These are phyloP conservation scores for Domatiomyces catenatus DNA, from an alignment of 2,329 filamentous ascomycete genomes.

Conservation along the genomic window DNA sequence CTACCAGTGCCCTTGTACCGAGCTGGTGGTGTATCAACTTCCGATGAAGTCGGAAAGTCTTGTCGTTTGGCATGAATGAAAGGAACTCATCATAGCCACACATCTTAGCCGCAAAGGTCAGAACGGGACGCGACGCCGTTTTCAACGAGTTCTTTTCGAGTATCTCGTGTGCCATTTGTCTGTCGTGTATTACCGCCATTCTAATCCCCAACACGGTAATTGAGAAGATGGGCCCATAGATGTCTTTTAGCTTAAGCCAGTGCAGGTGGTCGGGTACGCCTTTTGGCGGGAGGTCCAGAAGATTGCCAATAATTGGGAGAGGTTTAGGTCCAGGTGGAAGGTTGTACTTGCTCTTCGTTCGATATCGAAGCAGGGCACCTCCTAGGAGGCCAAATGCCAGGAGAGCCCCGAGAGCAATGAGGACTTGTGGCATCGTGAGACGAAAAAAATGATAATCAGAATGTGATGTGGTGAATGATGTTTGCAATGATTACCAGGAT, in stretches of 20 bases:
- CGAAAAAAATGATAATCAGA: too few relatives aligned
- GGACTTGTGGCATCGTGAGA: too few relatives aligned
- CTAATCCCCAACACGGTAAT: slow-evolving; percentile 25
- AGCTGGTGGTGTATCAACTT: slow-evolving; percentile 33
- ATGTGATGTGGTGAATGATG: too few relatives aligned
- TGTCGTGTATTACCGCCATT: slow-evolving; percentile 25
- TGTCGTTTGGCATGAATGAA: slow-evolving; percentile 23
- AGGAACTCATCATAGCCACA: slow-evolving; percentile 28
- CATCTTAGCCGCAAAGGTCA: slow-evolving; percentile 25
- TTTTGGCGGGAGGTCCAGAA: slow-evolving; percentile 32
- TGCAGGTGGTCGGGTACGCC: slow-evolving; percentile 27
- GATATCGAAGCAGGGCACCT: too few relatives aligned
- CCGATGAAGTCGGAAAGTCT: slow-evolving; percentile 28
- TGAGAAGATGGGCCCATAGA: slow-evolving; percentile 28
- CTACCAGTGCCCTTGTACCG: slow-evolving; percentile 27
- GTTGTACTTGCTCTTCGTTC: not conserved
- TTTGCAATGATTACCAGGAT: too few relatives aligned
- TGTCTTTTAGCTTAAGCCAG: slow-evolving; percentile 30
- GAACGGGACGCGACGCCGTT: slow-evolving; percentile 21
- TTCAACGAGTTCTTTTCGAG: slow-evolving; percentile 22
- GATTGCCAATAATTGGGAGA: slow-evolving; percentile 35
- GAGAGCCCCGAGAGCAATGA: too few relatives aligned
- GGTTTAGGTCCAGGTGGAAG: slow-evolving; percentile 34
- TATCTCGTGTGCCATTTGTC: slow-evolving; percentile 21
- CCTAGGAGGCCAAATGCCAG: too few relatives aligned